Evolutionary conservation across 345 rosid species (phyloP).

Genomic region (Syzygium aromaticum): DNA sequence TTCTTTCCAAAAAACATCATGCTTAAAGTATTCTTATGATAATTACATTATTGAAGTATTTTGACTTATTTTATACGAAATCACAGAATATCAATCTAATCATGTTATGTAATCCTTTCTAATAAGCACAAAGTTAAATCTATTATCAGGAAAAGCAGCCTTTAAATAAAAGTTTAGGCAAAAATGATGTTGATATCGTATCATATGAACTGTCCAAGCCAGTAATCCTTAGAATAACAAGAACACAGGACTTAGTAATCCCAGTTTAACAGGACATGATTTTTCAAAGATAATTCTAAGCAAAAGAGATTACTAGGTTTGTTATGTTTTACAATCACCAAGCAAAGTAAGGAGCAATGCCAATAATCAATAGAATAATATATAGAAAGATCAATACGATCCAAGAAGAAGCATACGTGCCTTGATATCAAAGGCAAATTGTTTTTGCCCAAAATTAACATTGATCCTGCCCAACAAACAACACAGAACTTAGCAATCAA

Average conservation of each 20-base stretch:
- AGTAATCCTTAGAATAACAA: background rate
- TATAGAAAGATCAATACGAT: background rate
- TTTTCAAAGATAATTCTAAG: background rate
- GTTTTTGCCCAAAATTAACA: slow-evolving; percentile 82
- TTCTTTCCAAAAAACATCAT: background rate
- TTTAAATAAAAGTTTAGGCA: background rate
- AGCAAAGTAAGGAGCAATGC: background rate
- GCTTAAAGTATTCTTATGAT: background rate
- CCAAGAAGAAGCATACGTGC: slow-evolving; percentile 21
- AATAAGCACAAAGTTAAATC: background rate
- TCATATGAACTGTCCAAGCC: background rate
- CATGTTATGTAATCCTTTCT: background rate
- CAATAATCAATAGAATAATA: background rate
- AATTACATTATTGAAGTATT: background rate
- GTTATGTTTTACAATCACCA: background rate
- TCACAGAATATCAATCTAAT: background rate
- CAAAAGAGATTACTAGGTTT: background rate
- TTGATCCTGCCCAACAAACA: slow-evolving; percentile 48
- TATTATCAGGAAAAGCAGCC: background rate
- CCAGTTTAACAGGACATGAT: background rate
- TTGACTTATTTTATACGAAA: background rate
- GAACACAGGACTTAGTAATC: background rate
- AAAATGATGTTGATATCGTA: background rate
- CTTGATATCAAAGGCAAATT: slow-evolving; percentile 78
- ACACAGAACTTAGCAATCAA: background rate